A percentile compares a stretch with the other conserved stretches of the same genome.
phyloP scores from a whole-genome alignment of 2,329 filamentous ascomycete genomes.

The Sclerotinia glacialis region DNA sequence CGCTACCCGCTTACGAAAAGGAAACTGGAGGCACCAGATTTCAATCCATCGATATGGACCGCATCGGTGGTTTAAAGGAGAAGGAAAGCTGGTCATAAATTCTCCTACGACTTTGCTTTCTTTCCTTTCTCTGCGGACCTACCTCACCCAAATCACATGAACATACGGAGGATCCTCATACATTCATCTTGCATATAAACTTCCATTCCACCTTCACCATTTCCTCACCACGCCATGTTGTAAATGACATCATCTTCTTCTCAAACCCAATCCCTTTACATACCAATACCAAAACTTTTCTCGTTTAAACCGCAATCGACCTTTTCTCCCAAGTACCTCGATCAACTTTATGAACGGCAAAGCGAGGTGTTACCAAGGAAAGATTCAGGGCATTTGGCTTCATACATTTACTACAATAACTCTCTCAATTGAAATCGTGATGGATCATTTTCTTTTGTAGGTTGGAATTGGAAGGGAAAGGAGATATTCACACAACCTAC shows the following conservation, averaged over 20 bases:
- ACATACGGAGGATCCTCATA: slow-evolving; percentile 21
- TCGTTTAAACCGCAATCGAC: slow-evolving; percentile 1
- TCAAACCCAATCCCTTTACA: slow-evolving; percentile 7
- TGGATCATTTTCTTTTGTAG: slow-evolving; percentile 14
- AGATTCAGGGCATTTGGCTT: slow-evolving; percentile 8
- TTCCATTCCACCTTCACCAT: slow-evolving; percentile 12
- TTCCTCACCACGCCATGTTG: slow-evolving; percentile 17
- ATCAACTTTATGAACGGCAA: slow-evolving; percentile 14
- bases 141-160: slow-evolving; percentile 2
- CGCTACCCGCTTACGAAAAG: slow-evolving; percentile 85
- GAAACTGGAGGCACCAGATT: slow-evolving; percentile 70
- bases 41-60: slow-evolving; percentile 90
- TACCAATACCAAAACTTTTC: slow-evolving; percentile 12
- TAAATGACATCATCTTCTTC: slow-evolving; percentile 18
- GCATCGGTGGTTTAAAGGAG: slow-evolving; percentile 91
- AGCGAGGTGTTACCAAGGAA: slow-evolving; percentile 16
- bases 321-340: not conserved
- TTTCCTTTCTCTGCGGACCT: slow-evolving; percentile 10
- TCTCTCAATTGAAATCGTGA: not conserved
- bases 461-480: slow-evolving; percentile 6
- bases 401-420: slow-evolving; percentile 8
- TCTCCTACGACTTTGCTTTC: not conserved
- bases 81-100: slow-evolving; percentile 50
- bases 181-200: slow-evolving; percentile 23
- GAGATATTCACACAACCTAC: slow-evolving; percentile 9